These are phyloP conservation scores for Sporothrix brasiliensis DNA, from an alignment of 2,329 filamentous ascomycete species.

Conservation along the genomic window DNA sequence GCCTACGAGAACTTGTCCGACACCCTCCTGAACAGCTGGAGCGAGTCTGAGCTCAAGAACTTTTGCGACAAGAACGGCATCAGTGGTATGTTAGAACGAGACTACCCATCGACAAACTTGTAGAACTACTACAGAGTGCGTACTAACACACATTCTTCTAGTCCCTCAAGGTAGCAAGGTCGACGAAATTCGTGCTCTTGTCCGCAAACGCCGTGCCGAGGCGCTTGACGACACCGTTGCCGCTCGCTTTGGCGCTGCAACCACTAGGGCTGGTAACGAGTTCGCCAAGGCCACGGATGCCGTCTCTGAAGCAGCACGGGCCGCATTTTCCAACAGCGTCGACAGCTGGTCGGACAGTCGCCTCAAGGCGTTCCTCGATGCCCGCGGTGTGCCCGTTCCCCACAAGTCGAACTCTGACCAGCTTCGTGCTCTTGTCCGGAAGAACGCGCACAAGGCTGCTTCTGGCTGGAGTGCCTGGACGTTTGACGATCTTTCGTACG, in stretches of 20 bases:
- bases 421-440: conserved; percentile 72
- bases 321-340: conserved; percentile 67
- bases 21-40: conserved; percentile 85
- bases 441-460: conserved; percentile 70
- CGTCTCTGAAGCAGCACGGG: conserved; percentile 62
- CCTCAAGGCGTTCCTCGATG: conserved; percentile 76
- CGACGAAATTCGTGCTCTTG: conserved; percentile 86
- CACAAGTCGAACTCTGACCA: conserved; percentile 72
- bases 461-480: conserved; percentile 73
- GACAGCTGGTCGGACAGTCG: conserved; percentile 73
- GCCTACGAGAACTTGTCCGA: conserved; percentile 78
- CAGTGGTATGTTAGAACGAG: conserved; percentile 41
- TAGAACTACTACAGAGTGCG: background rate
- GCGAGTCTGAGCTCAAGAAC: conserved; percentile 84
- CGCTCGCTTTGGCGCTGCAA: conserved; percentile 69
- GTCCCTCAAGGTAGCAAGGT: conserved; percentile 89
- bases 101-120: conserved; percentile 29
- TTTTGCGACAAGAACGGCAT: conserved; percentile 92
- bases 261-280: conserved; percentile 73
- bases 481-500: conserved; percentile 74
- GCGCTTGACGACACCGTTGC: conserved; percentile 67
- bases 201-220: conserved; percentile 80
- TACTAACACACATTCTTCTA: conserved; percentile 39
- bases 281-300: conserved; percentile 75
- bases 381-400: conserved; percentile 74